A percentile compares a stretch with the other conserved stretches of the same genome.
Evolutionary conservation across 2,329 filamentous ascomycete genomes (phyloP).

Genomic region (Sporothrix dimorphospora): DNA sequence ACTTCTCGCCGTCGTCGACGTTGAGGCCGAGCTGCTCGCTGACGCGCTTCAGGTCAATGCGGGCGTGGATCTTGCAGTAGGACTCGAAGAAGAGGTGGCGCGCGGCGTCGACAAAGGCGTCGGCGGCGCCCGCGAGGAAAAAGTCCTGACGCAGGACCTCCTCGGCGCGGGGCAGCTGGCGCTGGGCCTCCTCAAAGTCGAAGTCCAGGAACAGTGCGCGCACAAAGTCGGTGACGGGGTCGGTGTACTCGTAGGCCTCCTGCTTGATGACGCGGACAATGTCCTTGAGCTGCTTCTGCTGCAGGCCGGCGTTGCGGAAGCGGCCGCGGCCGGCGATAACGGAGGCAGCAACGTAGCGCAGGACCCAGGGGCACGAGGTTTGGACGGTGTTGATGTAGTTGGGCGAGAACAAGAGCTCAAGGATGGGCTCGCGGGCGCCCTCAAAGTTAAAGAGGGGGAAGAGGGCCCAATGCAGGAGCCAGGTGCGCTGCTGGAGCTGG

Average conservation of each 20-base stretch:
- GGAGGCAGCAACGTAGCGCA: conserved; percentile 89
- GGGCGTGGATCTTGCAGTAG: conserved; percentile 99
- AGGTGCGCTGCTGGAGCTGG: conserved; percentile 94
- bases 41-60: conserved; percentile 97
- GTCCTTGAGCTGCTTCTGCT: conserved; percentile 99
- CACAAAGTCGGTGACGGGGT: conserved; percentile 95
- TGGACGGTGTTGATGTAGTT: conserved; percentile 99
- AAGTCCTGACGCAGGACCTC: conserved; percentile 92
- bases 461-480: conserved; percentile 97
- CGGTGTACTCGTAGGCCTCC: conserved; percentile 95
- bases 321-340: conserved; percentile 92
- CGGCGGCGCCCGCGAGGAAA: conserved; percentile 84
- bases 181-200: conserved; percentile 95
- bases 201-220: conserved; percentile 95
- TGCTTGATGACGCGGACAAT: conserved; percentile 93
- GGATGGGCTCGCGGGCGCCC: conserved; percentile 82
- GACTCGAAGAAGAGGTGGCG: conserved; percentile 96
- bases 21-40: conserved; percentile 88
- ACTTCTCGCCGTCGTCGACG: conserved; percentile 97
- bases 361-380: conserved; percentile 93
- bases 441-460: conserved; percentile 99
- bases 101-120: conserved; percentile 90
- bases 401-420: conserved; percentile 95
- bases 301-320: conserved; percentile 76
- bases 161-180: conserved; percentile 83